Evolutionary conservation across 2,329 filamentous ascomycete species (phyloP), one percentile per base, ranked within the genome.

Genomic region (Nemania sp.): DNA sequence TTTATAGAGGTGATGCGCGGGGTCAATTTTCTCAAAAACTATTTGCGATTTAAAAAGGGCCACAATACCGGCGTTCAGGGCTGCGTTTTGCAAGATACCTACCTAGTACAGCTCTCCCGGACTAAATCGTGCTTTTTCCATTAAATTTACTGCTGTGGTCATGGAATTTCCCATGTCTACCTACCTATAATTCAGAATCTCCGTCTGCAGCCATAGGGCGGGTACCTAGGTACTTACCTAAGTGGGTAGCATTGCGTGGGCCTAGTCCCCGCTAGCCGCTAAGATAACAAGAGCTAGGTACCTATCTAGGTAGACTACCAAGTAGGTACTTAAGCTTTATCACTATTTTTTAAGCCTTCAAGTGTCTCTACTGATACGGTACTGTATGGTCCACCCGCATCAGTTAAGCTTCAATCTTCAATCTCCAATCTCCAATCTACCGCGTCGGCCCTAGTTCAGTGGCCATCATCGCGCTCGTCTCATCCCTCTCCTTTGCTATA

Each of bases 201-300:
- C 62, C 49, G 43, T 58, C 67, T 45, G 24, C n/a, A 26, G 27
- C 29, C 29, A 47, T 66, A 49, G 26, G 52, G n/a, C n/a, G n/a
- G n/a, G n/a, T n/a, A n/a, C n/a, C n/a, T n/a, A n/a, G n/a, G n/a
- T n/a, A n/a, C n/a, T n/a, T n/a, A n/a, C n/a, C n/a, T n/a, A n/a
- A n/a, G 29, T 32, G 29, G 29, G 4, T 29, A 27, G 43, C 20
- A n/a, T 35, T 38, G 20, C 53, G 47, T 64, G 55, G 54, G 26
- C 26, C 45, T 8, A 5, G 1, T 5, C 32, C 35, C 54, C 55
- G 29, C 54, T 13, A 58, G 65, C 55, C 49, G 61, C 60, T 67
- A 67, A 61, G 59, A 63, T 58, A 63, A 54, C 47, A 47, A 10
- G n/a, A n/a, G n/a, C n/a, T n/a, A n/a, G n/a, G n/a, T n/a, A n/a